These are phyloP conservation scores for Yarrowia bubula DNA, from an alignment of 805 yeast species.

Conservation along the genomic window DNA sequence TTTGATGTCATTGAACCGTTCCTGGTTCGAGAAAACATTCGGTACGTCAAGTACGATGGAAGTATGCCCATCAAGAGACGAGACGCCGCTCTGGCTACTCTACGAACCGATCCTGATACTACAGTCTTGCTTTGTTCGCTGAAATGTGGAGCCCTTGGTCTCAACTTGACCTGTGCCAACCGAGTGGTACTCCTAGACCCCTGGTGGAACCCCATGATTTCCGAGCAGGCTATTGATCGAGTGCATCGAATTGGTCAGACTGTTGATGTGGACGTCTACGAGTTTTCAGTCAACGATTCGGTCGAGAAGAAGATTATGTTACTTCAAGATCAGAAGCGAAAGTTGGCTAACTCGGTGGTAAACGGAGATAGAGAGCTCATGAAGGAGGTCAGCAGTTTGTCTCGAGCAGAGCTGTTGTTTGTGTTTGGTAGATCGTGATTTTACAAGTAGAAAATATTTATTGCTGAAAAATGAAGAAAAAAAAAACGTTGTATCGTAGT, in stretches of 20 bases:
- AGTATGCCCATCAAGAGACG: slow-evolving; percentile 38
- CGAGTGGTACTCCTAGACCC: slow-evolving; percentile 47
- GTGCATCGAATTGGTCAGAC: slow-evolving; percentile 52
- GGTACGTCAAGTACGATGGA: slow-evolving; percentile 43
- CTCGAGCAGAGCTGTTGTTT: slow-evolving; percentile 33
- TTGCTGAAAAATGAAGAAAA: not conserved
- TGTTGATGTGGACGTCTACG: slow-evolving; percentile 46
- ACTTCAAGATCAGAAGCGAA: slow-evolving; percentile 42
- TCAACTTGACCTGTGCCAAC: slow-evolving; percentile 46
- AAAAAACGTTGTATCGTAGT: no score
- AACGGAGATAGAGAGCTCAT: slow-evolving; percentile 34
- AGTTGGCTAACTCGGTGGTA: slow-evolving; percentile 39
- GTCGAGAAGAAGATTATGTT: slow-evolving; percentile 44
- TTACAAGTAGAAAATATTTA: not conserved
- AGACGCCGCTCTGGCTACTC: slow-evolving; percentile 36
- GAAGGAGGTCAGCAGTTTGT: slow-evolving; percentile 32
- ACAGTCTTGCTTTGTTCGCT: slow-evolving; percentile 45
- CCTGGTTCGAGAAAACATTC: slow-evolving; percentile 39
- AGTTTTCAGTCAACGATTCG: slow-evolving; percentile 42
- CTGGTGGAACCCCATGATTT: slow-evolving; percentile 55
- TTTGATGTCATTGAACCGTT: slow-evolving; percentile 38
- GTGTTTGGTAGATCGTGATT: slow-evolving; percentile 31
- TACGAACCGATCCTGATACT: slow-evolving; percentile 37
- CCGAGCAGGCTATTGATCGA: slow-evolving; percentile 52
- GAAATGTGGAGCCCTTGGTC: slow-evolving; percentile 48